Evolutionary conservation across 345 rosid genomes (phyloP).

Genomic region (Dimocarpus longan): DNA sequence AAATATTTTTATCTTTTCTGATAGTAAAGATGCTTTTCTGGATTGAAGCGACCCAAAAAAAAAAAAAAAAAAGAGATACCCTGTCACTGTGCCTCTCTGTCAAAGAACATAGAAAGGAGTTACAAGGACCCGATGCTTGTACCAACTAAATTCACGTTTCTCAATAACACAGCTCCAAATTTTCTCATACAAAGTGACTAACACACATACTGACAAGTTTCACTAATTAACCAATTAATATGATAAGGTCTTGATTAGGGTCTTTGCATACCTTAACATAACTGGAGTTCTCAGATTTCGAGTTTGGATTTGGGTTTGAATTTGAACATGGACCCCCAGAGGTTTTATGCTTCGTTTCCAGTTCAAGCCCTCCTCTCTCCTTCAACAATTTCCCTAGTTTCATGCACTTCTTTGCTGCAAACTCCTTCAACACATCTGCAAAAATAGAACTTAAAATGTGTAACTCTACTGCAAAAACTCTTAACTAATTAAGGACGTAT

Average conservation of each 20-base stretch:
- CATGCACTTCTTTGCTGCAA: conserved; percentile 68
- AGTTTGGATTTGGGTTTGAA: conserved; percentile 30
- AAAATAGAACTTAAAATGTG: neutral
- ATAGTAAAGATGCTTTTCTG: neutral
- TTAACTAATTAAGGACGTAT: no score
- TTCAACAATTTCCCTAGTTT: conserved; percentile 73
- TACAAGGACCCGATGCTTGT: neutral
- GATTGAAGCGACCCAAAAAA: neutral
- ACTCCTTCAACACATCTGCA: conserved; percentile 76
- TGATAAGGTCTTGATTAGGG: neutral
- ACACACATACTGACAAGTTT: neutral
- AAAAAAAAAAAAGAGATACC: neutral
- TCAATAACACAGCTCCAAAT: neutral
- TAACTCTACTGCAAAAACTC: no score
- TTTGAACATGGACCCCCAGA: conserved; percentile 14
- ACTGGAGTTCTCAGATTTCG: conserved; percentile 25
- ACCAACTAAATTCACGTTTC: neutral
- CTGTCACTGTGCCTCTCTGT: neutral
- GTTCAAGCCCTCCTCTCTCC: conserved; percentile 48
- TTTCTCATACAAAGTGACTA: neutral
- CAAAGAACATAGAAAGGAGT: neutral
- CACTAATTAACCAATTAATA: neutral
- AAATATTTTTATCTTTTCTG: neutral
- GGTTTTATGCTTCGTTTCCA: conserved; percentile 35
- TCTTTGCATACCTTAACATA: conserved; percentile 23